phyloP scores from a whole-genome alignment of 2,329 filamentous ascomycete species.

The Diaporthe citri region DNA sequence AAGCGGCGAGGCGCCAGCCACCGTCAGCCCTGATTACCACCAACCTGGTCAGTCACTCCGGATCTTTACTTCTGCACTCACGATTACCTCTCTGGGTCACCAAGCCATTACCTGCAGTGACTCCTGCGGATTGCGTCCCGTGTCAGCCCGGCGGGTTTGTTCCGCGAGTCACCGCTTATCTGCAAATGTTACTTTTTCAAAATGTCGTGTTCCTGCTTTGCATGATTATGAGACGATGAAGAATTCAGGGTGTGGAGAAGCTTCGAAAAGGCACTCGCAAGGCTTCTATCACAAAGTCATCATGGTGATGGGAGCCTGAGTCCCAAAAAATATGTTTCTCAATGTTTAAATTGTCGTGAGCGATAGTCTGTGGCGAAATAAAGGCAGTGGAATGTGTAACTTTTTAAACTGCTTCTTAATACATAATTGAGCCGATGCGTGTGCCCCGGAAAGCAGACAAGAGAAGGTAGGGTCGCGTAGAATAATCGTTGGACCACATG shows the following conservation, averaged over 20 bases:
- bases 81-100: no score
- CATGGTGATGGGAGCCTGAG: not conserved
- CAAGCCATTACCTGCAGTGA: not conserved
- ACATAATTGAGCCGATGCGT: not conserved
- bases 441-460: not conserved
- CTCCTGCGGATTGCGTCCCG: not conserved
- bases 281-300: not conserved
- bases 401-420: no score
- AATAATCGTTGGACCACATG: not conserved
- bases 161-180: slow-evolving; percentile 27
- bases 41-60: not conserved
- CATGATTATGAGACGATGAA: slow-evolving; percentile 4
- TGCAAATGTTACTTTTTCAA: slow-evolving; percentile 14
- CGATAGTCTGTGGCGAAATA: no score
- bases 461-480: not conserved
- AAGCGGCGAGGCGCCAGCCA: slow-evolving; percentile 21
- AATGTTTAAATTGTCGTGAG: no score
- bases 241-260: not conserved
- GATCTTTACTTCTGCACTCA: not conserved
- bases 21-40: not conserved
- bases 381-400: not conserved
- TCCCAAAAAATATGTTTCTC: no score
- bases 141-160: not conserved
- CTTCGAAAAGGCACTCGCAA: not conserved
- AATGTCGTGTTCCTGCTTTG: not conserved